phyloP scores from a whole-genome alignment of 768 basidiomycete genomes.

The Hydnum rufescens region DNA sequence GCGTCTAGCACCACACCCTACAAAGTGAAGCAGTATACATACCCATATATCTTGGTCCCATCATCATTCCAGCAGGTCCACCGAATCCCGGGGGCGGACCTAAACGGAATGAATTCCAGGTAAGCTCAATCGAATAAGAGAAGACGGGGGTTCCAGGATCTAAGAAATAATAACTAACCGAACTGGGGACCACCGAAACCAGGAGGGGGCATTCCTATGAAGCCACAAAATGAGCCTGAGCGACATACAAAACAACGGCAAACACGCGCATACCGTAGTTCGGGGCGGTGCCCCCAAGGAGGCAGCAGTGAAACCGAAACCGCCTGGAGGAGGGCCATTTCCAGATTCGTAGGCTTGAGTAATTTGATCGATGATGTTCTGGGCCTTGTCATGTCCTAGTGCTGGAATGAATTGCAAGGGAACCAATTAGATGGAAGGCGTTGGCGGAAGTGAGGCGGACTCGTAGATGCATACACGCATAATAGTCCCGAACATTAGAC shows the following conservation, averaged over 20 bases:
- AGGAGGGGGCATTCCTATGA: slow-evolving; percentile 24
- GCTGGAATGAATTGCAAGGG: slow-evolving; percentile 13
- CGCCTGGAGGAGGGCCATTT: slow-evolving; percentile 69
- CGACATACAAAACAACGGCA: slow-evolving; percentile 16
- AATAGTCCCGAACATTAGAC: slow-evolving; percentile 91
- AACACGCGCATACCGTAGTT: slow-evolving; percentile 2
- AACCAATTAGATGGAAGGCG: background rate
- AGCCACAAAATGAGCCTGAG: too few relatives aligned
- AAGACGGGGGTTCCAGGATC: background rate
- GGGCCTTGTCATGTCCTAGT: slow-evolving; percentile 77
- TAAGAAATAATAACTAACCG: background rate
- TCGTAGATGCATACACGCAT: slow-evolving; percentile 45
- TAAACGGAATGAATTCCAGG: slow-evolving; percentile 47
- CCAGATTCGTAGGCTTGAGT: slow-evolving; percentile 80
- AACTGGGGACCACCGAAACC: slow-evolving; percentile 25
- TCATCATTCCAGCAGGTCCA: slow-evolving; percentile 12
- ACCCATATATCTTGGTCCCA: background rate
- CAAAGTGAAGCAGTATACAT: background rate
- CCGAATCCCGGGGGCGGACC: slow-evolving; percentile 20
- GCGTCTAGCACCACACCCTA: background rate
- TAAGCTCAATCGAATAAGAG: background rate
- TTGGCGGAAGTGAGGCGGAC: background rate
- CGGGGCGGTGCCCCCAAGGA: slow-evolving; percentile 34
- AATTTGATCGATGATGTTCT: slow-evolving; percentile 96
- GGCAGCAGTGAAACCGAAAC: slow-evolving; percentile 71